A percentile compares a stretch with the other conserved stretches of the same genome.
These are phyloP conservation scores for Xylariaceae sp. DNA, from an alignment of 2,329 filamentous ascomycete species.

Conservation along the genomic window DNA sequence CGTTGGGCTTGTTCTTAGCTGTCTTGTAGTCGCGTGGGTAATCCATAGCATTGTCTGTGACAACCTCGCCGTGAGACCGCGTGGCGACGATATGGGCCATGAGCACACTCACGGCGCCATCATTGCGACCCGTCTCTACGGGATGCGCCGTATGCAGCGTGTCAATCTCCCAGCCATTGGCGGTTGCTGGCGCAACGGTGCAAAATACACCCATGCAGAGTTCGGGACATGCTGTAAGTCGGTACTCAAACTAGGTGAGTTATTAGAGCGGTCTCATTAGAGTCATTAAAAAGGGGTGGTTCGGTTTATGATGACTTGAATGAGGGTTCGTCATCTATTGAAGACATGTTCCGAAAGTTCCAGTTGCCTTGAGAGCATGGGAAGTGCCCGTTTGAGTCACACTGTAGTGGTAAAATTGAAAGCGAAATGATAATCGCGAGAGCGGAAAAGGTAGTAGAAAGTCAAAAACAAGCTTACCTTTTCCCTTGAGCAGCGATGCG, in stretches of 20 bases:
- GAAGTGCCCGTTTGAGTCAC: no score
- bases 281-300: no score
- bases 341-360: no score
- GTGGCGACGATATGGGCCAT: slow-evolving; percentile 81
- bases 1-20: slow-evolving; percentile 44
- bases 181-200: slow-evolving; percentile 57
- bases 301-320: not conserved
- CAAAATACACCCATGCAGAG: slow-evolving; percentile 83
- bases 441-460: not conserved
- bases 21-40: slow-evolving; percentile 71
- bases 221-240: slow-evolving; percentile 75
- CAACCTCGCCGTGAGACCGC: slow-evolving; percentile 64
- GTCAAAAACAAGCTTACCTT: slow-evolving; percentile 52
- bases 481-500: slow-evolving; percentile 57
- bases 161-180: slow-evolving; percentile 54
- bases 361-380: no score
- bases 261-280: not conserved
- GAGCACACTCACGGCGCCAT: slow-evolving; percentile 65
- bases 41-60: slow-evolving; percentile 80
- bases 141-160: slow-evolving; percentile 61
- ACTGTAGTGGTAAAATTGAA: slow-evolving; percentile 4
- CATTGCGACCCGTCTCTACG: slow-evolving; percentile 64
- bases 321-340: no score
- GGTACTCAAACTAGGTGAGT: slow-evolving; percentile 71
- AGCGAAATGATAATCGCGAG: not conserved